A percentile compares a stretch with the other conserved stretches of the same genome.
Conservation (phyloP, 805 yeast genomes). For the Hagleromyces aurorensis region DNA sequence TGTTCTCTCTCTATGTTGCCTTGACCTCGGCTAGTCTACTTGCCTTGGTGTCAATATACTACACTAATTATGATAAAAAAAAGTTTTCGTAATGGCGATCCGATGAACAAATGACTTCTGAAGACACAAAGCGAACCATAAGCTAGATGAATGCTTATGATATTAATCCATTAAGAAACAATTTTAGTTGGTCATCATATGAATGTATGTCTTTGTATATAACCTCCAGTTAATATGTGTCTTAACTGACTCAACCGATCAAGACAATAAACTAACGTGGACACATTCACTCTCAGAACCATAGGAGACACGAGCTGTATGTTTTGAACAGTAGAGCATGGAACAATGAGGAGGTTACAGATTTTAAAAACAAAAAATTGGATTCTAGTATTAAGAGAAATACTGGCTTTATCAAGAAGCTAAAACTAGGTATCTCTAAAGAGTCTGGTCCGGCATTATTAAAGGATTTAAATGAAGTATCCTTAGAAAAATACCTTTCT, state of each 20-base stretch:
- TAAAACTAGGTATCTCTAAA: slow-evolving; percentile 47
- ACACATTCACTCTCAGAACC: slow-evolving; percentile 10
- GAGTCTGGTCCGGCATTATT: slow-evolving; percentile 44
- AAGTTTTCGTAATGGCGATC: no score
- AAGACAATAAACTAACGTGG: slow-evolving; percentile 4
- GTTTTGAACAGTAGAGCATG: slow-evolving; percentile 44
- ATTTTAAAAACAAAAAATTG: slow-evolving; percentile 31
- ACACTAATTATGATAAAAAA: no score
- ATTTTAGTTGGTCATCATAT: no score
- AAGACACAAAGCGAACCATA: no score
- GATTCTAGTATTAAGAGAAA: slow-evolving; percentile 81
- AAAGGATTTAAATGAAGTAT: slow-evolving; percentile 52
- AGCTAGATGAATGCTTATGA: no score
- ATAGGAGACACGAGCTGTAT: slow-evolving; percentile 26
- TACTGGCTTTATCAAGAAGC: slow-evolving; percentile 66
- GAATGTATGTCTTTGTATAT: no score
- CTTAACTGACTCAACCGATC: not conserved
- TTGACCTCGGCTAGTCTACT: no score
- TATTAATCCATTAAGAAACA: no score
- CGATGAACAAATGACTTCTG: no score
- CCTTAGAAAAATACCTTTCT: slow-evolving; percentile 65
- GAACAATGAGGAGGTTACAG: slow-evolving; percentile 39
- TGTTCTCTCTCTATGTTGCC: no score
- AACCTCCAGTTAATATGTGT: no score
- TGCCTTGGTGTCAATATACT: no score